Percentiles rank a stretch among this genome's conserved stretches.
These are phyloP conservation scores for Trichoderma endophyticum DNA, from an alignment of 2,329 filamentous ascomycete genomes.

Conservation along the genomic window DNA sequence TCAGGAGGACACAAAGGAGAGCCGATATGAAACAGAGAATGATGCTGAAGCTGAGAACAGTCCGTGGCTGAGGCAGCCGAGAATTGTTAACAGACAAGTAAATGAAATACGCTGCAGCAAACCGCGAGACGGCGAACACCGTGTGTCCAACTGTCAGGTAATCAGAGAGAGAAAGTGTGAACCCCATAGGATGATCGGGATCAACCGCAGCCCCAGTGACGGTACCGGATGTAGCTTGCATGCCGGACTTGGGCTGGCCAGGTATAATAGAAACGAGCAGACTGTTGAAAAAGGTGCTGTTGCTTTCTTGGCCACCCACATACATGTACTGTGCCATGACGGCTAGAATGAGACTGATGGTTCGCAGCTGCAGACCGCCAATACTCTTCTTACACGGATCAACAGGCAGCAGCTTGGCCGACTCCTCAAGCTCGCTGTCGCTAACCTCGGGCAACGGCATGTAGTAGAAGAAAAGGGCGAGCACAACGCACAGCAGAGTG, in stretches of 20 bases:
- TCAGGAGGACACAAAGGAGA: slow-evolving; percentile 46
- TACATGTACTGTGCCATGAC: slow-evolving; percentile 77
- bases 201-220: slow-evolving; percentile 24
- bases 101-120: slow-evolving; percentile 63
- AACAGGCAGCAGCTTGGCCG: slow-evolving; percentile 47
- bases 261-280: slow-evolving; percentile 45
- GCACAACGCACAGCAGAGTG: slow-evolving; percentile 66
- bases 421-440: slow-evolving; percentile 52
- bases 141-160: slow-evolving; percentile 71
- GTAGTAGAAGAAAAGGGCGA: slow-evolving; percentile 68
- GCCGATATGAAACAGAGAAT: slow-evolving; percentile 57
- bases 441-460: slow-evolving; percentile 62
- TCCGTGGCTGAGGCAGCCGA: slow-evolving; percentile 61
- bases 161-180: slow-evolving; percentile 56
- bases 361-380: slow-evolving; percentile 52
- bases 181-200: slow-evolving; percentile 39
- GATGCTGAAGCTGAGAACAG: slow-evolving; percentile 64
- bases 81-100: slow-evolving; percentile 48
- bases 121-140: slow-evolving; percentile 70
- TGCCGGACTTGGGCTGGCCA: slow-evolving; percentile 22
- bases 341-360: slow-evolving; percentile 62
- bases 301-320: slow-evolving; percentile 67
- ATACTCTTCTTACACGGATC: slow-evolving; percentile 48
- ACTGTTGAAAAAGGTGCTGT: slow-evolving; percentile 58
- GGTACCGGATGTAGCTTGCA: slow-evolving; percentile 25